phyloP scores from a whole-genome alignment of 2,329 filamentous ascomycete genomes.

The Fusarium goolgardi region DNA sequence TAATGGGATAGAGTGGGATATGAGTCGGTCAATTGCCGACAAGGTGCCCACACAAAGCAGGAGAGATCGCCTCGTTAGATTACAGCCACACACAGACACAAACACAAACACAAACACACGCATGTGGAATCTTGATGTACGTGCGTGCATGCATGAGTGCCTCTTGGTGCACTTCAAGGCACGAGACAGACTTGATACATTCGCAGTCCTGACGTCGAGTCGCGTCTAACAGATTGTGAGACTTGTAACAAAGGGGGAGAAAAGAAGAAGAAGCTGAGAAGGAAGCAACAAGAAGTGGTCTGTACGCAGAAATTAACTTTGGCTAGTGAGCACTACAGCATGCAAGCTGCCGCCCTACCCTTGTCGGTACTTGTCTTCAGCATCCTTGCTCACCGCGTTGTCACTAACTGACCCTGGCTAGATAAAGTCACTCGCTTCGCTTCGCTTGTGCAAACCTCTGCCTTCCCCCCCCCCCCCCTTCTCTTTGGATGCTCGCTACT shows the following conservation, averaged over 20 bases:
- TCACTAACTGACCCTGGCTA: neutral
- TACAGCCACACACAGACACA: neutral
- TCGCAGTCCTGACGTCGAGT: neutral
- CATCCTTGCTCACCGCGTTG: neutral
- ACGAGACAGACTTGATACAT: constrained; percentile 9
- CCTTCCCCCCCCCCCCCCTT: neutral
- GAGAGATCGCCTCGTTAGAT: neutral
- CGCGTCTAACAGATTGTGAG: neutral
- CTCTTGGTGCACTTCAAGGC: neutral
- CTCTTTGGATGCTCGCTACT: neutral
- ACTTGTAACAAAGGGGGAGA: neutral
- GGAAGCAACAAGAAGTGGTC: neutral
- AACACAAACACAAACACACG: neutral
- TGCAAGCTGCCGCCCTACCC: neutral
- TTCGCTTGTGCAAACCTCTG: neutral
- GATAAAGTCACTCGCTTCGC: neutral
- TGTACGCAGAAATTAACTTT: neutral
- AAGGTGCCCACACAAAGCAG: neutral
- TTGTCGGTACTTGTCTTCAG: neutral
- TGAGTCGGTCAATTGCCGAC: neutral
- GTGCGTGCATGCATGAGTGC: neutral
- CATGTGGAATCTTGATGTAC: too few species aligned
- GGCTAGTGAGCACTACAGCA: neutral
- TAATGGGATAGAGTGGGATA: neutral
- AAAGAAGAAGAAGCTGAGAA: neutral